Evolutionary conservation across 768 basidiomycete genomes (phyloP).

Genomic region (Lactarius hatsudake): DNA sequence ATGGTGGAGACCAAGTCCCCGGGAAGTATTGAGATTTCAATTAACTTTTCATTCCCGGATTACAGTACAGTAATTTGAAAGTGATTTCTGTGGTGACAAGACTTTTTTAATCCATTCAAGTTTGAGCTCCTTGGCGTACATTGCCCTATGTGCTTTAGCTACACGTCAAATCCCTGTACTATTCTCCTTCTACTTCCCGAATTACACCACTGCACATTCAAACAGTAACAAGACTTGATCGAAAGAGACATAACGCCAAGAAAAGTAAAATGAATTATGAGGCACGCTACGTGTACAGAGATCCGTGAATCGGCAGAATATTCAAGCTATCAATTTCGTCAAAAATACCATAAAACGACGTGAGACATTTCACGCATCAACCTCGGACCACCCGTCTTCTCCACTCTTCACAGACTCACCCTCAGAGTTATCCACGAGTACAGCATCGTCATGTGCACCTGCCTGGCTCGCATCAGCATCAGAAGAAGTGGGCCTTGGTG

Average conservation of each 20-base stretch:
- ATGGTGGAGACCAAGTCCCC: not conserved
- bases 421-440: slow-evolving; percentile 11
- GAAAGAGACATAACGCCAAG: not conserved
- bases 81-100: not conserved
- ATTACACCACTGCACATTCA: no score
- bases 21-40: not conserved
- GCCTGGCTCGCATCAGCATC: not conserved
- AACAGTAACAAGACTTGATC: not conserved
- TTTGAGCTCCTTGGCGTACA: no score
- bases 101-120: no score
- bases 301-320: not conserved
- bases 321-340: not conserved
- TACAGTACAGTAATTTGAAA: not conserved
- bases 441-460: slow-evolving; percentile 2
- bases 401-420: slow-evolving; percentile 9
- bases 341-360: not conserved
- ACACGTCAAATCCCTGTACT: no score
- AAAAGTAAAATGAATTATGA: not conserved
- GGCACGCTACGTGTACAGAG: not conserved
- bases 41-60: not conserved
- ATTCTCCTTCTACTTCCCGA: no score
- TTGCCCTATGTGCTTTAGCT: no score
- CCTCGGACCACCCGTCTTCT: slow-evolving; percentile 20
- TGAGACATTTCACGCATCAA: not conserved
- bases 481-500: slow-evolving; percentile 5